phyloP scores from a whole-genome alignment of 345 rosid genomes.

The Dimocarpus longan region DNA sequence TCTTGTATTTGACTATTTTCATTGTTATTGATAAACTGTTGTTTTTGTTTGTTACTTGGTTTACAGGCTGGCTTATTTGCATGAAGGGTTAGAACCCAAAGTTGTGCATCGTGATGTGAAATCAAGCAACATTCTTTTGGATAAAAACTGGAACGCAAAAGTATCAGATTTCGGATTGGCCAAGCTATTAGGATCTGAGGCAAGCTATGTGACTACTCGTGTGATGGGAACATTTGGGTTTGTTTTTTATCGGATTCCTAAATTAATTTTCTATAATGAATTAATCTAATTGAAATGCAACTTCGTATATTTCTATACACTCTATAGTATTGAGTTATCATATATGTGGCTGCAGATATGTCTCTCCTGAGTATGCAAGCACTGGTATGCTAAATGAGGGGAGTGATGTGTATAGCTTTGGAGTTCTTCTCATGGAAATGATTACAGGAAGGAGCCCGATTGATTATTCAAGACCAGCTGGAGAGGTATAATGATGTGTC shows the following conservation, averaged over 20 bases:
- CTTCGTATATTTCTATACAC: neutral
- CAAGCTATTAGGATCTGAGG: constrained; percentile 81
- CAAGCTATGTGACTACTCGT: constrained; percentile 90
- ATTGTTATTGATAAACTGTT: constrained; percentile 3
- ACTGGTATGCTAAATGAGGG: constrained; percentile 96
- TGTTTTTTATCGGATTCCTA: constrained; percentile 23
- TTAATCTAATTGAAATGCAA: neutral
- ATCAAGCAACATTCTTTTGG: constrained; percentile 88
- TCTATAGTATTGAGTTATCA: neutral
- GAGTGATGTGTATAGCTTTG: constrained; percentile 93
- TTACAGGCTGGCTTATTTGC: constrained; percentile 85
- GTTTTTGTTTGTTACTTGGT: constrained; percentile 18
- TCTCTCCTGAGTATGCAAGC: constrained; percentile 95
- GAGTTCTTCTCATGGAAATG: constrained; percentile 91
- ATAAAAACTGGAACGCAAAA: constrained; percentile 79
- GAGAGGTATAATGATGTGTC: constrained; percentile 61
- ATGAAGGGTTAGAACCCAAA: constrained; percentile 95
- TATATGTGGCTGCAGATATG: constrained; percentile 55
- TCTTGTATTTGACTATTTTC: neutral
- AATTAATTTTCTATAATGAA: neutral
- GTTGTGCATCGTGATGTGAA: constrained; percentile 96
- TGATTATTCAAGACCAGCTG: constrained; percentile 84
- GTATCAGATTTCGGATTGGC: constrained; percentile 95
- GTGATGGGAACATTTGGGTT: constrained; percentile 99
- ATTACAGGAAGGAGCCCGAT: constrained; percentile 93